Evolutionary conservation across 371 early-diverging fungal genomes (phyloP), one percentile per base, ranked within the genome.

Genomic region (Mucor indicus): DNA sequence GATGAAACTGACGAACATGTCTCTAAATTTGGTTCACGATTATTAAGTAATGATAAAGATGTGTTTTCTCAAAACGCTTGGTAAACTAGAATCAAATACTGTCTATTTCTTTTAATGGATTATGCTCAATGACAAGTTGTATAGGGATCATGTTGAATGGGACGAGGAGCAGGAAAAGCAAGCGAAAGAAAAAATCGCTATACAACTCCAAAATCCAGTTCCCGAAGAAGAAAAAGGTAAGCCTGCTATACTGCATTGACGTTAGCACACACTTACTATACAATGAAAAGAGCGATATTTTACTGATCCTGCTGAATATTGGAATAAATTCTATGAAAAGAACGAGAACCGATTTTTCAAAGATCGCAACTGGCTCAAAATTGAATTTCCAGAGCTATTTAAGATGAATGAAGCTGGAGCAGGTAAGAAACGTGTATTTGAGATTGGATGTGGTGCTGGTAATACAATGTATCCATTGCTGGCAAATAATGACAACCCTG

Each of bases 401-500:
- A 45, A 57, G 13, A 62, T 64, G 0, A 57, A 69, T 19, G 53
- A 59, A 51, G 63, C 53, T 5, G 42, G 53, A 20, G 75, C 64
- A 3, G 77, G 77, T n/a, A 56, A 55, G 11, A 60, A 79, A 50
- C 60, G 64, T 40, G 69, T 87, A 3, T 72, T 90, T 21, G 93
- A 93, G 62, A 75, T 93, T 25, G 98, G 98, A 31, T 98, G 98
- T 72, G 98, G 97, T 24, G 96, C 95, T 11, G 98, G 98, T 41
- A 96, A 95, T 71, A 93, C 94, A 59, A 75, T 93, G 57, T 96
- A 86, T 67, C 98, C 98, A 1, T 67, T 96, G 16, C 56, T 96
- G 15, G 86, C 89, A 39, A 64, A 76, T 48, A 88, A 85, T 65
- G 62, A 82, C n/a, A 77, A 83, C 31, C 70, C 77, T 10, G 59